Evolutionary conservation across 2,329 filamentous ascomycete species (phyloP), one percentile per base, ranked within the genome.

Genomic region (Akanthomyces lecanii): DNA sequence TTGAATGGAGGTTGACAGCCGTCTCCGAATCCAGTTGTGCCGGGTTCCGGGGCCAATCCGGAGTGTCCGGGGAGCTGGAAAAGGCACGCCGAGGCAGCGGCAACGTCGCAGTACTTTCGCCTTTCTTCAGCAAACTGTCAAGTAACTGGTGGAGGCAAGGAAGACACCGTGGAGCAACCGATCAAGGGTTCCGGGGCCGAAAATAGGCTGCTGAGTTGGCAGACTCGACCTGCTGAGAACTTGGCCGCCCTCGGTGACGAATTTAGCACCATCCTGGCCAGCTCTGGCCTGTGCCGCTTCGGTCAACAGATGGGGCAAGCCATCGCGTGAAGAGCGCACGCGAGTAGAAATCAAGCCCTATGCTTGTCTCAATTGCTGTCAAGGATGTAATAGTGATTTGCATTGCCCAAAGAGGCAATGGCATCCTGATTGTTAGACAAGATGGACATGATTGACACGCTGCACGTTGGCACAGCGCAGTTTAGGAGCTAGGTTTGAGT

Each of bases 271-370:
- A 48, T 33, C 55, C 44, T 44, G 16, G 45, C 21, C 23, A 38
- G 23, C 30, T 44, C 25, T 4, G 21, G 33, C 33, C 30, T 50
- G 14, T 23, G 45, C 55, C 14, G n/a, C 16, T 18, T 59, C 56
- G 56, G 57, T 60, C 45, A 28, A 33, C 47, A 52, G 23, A 51
- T 30, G 16, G 25, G 57, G 57, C 25, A 60, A 7, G 16, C 18
- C 16, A 44, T 60, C 57, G 57, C 57, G 55, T 58, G 55, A 58
- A 58, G 44, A 50, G 45, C 14, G 33, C 33, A 59, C 45, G 45
- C 45, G 33, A 58, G 36, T 16, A 16, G 18, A 42, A 42, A 12
- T 40, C 30, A 36, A 45, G 21, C 16, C 33, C 18, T 16, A 21
- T 21, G 18, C 18, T 25, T 25, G 25, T 57, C 36, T 40, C 23